A percentile compares a stretch with the other conserved stretches of the same genome.
Evolutionary conservation across 768 basidiomycete species (phyloP).

Genomic region (Leucosporidium creatinivorum): DNA sequence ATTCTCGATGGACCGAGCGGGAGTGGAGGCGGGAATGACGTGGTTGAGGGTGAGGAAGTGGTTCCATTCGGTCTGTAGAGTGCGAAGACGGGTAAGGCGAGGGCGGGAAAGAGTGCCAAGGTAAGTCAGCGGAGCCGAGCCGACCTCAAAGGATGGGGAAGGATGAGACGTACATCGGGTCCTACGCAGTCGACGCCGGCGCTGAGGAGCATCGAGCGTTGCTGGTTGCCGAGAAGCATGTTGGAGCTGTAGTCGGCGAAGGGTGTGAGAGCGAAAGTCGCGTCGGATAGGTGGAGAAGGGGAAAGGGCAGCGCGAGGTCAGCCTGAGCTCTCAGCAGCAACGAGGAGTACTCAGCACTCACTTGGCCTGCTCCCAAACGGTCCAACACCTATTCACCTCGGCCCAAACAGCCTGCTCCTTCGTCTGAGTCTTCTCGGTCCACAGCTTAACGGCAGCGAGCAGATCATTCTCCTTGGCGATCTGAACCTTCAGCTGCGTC

Average conservation of each 20-base stretch:
- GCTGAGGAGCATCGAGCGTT: conserved; percentile 28
- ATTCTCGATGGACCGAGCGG: background rate
- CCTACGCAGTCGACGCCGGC: conserved; percentile 28
- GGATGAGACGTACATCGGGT: background rate
- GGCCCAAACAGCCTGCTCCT: conserved; percentile 16
- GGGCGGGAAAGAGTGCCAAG: background rate
- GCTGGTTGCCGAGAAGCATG: conserved; percentile 24
- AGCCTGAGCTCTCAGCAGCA: background rate
- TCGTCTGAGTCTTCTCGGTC: conserved; percentile 10
- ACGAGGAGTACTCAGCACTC: background rate
- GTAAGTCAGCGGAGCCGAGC: too few species aligned
- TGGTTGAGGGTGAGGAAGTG: conserved; percentile 30
- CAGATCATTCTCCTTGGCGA: conserved; percentile 24
- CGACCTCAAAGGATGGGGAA: too few species aligned
- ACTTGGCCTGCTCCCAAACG: conserved; percentile 22
- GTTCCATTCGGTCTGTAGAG: conserved; percentile 24
- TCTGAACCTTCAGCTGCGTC: conserved; percentile 13
- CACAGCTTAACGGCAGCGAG: conserved; percentile 11
- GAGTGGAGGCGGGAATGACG: conserved; percentile 1
- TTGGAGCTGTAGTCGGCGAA: conserved; percentile 9
- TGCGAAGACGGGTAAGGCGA: background rate
- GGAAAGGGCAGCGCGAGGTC: background rate
- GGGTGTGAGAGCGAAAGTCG: background rate
- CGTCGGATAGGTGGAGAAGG: background rate
- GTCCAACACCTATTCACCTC: conserved; percentile 15